phyloP scores from a whole-genome alignment of 345 rosid genomes.

The Syzygium aromaticum region DNA sequence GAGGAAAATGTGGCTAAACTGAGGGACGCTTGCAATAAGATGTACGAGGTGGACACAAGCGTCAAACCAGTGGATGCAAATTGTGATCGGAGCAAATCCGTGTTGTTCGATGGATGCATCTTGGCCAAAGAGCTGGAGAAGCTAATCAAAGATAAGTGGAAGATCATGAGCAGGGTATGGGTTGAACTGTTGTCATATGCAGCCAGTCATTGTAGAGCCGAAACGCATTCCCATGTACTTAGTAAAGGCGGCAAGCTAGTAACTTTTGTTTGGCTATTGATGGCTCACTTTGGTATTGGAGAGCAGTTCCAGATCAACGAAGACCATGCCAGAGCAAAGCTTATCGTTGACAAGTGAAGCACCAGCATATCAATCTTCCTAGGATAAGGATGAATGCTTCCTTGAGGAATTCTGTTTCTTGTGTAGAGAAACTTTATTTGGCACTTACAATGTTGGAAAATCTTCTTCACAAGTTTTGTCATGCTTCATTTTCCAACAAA shows the following conservation, averaged over 20 bases:
- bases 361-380: neutral
- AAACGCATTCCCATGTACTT: constrained; percentile 48
- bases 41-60: constrained; percentile 8
- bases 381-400: neutral
- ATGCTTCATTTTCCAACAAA: neutral
- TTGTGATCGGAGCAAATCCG: constrained; percentile 57
- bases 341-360: constrained; percentile 30
- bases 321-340: constrained; percentile 47
- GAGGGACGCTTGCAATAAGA: neutral
- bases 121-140: constrained; percentile 36
- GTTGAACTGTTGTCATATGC: constrained; percentile 48
- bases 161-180: constrained; percentile 48
- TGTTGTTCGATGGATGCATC: constrained; percentile 47
- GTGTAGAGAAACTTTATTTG: neutral
- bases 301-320: constrained; percentile 47
- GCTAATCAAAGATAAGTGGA: constrained; percentile 28
- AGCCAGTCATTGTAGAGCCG: constrained; percentile 45
- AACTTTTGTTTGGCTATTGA: constrained; percentile 57
- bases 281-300: constrained; percentile 68
- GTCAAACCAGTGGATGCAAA: constrained; percentile 31
- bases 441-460: neutral
- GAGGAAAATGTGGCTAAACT: neutral
- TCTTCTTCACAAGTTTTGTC: neutral
- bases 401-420: neutral
- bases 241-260: constrained; percentile 63